Evolutionary conservation across 2,329 filamentous ascomycete species (phyloP).

Genomic region (Emmonsiellopsis sp.): DNA sequence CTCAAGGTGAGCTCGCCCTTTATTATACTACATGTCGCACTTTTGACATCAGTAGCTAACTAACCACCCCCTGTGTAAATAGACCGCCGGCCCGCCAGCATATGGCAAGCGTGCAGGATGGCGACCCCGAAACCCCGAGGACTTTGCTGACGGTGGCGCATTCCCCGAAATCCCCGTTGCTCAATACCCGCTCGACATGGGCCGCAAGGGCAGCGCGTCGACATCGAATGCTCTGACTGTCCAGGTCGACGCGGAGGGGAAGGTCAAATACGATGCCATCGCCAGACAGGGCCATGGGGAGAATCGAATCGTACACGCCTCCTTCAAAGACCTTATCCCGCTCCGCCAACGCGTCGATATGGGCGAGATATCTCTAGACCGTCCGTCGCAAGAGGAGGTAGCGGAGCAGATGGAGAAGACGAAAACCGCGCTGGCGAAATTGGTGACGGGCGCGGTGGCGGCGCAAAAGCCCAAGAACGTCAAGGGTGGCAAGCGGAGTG

Average conservation of each 20-base stretch:
- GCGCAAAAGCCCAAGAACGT: conserved; percentile 96
- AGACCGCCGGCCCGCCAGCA: conserved; percentile 73
- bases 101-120: conserved; percentile 84
- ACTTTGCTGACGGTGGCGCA: conserved; percentile 92
- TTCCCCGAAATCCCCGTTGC: conserved; percentile 91
- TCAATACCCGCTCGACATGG: conserved; percentile 95
- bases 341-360: conserved; percentile 86
- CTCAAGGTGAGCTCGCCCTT: conserved; percentile 49
- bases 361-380: conserved; percentile 78
- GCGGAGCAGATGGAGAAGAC: conserved; percentile 78
- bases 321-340: conserved; percentile 94
- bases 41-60: background rate
- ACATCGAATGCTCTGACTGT: conserved; percentile 83
- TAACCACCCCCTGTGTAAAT: conserved; percentile 11
- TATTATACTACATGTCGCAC: background rate
- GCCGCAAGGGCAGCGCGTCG: conserved; percentile 58
- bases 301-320: conserved; percentile 78
- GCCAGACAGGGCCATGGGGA: conserved; percentile 80
- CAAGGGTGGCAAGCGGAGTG: conserved; percentile 67
- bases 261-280: conserved; percentile 94
- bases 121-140: conserved; percentile 79
- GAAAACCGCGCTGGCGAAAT: conserved; percentile 69
- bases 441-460: conserved; percentile 78
- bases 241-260: conserved; percentile 82
- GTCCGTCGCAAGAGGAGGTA: conserved; percentile 78